Conservation (phyloP, 2,329 filamentous ascomycete species). For the Beauveria pseudobassiana region DNA sequence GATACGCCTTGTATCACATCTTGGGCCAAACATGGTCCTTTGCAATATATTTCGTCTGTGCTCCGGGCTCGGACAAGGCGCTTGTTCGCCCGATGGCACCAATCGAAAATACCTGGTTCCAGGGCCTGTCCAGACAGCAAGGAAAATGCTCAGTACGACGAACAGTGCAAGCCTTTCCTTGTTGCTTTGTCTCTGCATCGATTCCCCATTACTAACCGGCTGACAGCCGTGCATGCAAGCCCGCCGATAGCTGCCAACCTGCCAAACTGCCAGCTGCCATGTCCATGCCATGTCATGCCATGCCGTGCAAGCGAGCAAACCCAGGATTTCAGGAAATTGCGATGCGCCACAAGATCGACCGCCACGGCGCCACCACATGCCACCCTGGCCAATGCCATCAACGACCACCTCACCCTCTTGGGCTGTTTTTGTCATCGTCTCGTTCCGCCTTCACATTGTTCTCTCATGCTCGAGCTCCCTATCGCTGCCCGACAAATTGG, state of each 20-base stretch:
- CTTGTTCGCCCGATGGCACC: not conserved
- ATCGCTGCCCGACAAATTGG: not conserved
- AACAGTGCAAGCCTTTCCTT: not conserved
- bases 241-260: not conserved
- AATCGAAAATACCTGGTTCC: not conserved
- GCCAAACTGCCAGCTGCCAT: not conserved
- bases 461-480: not conserved
- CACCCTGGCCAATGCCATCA: conserved; percentile 2
- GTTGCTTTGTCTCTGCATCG: not conserved
- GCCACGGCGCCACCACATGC: not conserved
- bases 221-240: not conserved
- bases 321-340: conserved; percentile 4
- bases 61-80: conserved; percentile 3
- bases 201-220: not conserved
- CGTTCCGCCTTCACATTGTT: not conserved
- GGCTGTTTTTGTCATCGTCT: not conserved
- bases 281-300: not conserved
- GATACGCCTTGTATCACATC: conserved; percentile 3
- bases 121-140: not conserved
- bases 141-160: not conserved
- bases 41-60: conserved; percentile 3
- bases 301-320: not conserved
- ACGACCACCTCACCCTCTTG: not conserved
- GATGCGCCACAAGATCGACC: conserved; percentile 12
- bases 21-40: not conserved